Conservation (phyloP, 306 rosid genomes). For the Hippophae gyantsensis region DNA sequence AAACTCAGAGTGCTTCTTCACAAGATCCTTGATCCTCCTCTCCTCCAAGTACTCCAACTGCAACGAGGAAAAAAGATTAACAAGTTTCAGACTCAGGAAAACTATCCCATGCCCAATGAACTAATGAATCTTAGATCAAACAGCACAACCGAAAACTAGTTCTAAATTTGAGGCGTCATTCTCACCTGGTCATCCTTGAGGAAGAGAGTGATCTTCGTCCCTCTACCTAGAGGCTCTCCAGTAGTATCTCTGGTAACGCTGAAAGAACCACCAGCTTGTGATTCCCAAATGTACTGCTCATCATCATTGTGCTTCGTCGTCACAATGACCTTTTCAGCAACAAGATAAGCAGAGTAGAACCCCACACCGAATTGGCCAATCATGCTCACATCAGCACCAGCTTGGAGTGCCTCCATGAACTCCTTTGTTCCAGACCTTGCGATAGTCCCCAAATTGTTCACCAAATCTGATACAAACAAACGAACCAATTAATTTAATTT, state of each 20-base stretch:
- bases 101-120: background rate
- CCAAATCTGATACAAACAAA: conserved; percentile 18
- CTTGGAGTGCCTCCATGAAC: conserved; percentile 34
- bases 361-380: conserved; percentile 31
- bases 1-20: conserved; percentile 21
- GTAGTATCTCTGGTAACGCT: conserved; percentile 16
- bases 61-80: background rate
- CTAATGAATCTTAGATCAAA: background rate
- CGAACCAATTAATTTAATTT: background rate
- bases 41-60: conserved; percentile 22
- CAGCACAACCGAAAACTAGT: too few relatives aligned
- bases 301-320: conserved; percentile 31
- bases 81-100: background rate
- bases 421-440: conserved; percentile 33
- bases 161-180: background rate
- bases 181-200: conserved; percentile 28
- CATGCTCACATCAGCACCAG: conserved; percentile 34
- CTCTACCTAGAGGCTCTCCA: conserved; percentile 25
- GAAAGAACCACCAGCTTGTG: conserved; percentile 28
- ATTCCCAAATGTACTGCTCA: conserved; percentile 30
- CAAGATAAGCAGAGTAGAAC: conserved; percentile 27
- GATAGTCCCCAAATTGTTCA: conserved; percentile 34
- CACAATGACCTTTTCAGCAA: conserved; percentile 24
- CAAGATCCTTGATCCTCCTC: conserved; percentile 23
- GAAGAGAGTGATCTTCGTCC: conserved; percentile 21